Conservation (phyloP, 2,329 filamentous ascomycete genomes). For the Diaporthe eres region DNA sequence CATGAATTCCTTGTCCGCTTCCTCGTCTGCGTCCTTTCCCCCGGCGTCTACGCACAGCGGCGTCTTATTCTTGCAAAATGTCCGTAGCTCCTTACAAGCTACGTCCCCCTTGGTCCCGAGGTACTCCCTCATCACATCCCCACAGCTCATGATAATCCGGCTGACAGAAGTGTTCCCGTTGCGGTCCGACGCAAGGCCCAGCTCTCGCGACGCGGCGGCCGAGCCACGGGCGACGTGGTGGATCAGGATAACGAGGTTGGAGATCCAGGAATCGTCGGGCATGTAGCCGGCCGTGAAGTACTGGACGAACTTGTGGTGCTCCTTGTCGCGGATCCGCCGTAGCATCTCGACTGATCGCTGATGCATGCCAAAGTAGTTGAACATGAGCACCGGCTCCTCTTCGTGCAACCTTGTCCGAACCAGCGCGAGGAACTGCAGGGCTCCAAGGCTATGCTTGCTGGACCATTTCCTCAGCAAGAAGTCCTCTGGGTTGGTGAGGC, state of each 20-base stretch:
- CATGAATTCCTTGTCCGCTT: neutral
- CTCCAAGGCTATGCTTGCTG: constrained; percentile 1
- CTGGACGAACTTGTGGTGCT: constrained; percentile 20
- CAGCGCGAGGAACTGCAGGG: constrained; percentile 13
- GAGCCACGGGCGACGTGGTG: constrained; percentile 8
- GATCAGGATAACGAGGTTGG: constrained; percentile 5
- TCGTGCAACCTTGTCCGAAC: constrained; percentile 11
- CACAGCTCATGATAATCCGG: constrained; percentile 22
- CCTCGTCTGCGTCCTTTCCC: neutral
- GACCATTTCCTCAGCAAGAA: constrained; percentile 1
- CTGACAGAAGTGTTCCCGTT: neutral
- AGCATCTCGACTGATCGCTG: constrained; percentile 10
- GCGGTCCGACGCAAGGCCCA: neutral
- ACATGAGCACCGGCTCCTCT: constrained; percentile 24
- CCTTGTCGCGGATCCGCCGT: constrained; percentile 11
- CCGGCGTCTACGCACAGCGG: neutral
- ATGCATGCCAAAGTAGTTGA: constrained; percentile 23
- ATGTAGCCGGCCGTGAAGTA: constrained; percentile 15
- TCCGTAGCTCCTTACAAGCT: neutral
- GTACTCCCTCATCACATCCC: neutral
- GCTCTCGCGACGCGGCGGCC: neutral
- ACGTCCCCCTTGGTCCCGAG: constrained; percentile 10
- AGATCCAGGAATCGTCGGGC: constrained; percentile 14
- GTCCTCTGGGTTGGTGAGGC: neutral
- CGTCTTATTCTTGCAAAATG: constrained; percentile 23